Base-by-base conservation (phyloP, 2,329 filamentous ascomycete species). In the Lachnellula suecica region DNA sequence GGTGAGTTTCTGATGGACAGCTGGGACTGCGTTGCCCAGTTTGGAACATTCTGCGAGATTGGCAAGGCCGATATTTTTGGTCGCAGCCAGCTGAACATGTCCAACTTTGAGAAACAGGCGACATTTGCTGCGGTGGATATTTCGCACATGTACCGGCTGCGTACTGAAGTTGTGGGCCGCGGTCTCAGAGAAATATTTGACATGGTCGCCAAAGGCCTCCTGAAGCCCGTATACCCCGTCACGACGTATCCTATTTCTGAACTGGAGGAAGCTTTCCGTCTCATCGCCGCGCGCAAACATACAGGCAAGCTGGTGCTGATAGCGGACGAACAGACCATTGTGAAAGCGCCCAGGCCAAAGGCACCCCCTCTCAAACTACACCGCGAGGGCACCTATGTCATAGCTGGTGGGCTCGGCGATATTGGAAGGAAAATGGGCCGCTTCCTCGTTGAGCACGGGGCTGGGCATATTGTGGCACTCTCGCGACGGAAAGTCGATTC, bases 111-210 rank as follows among this genome's bases (percentile, higher is more conserved):
- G 2, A 60, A 66, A 1, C 74, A 67, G 20, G 65, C 72, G 19
- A 70, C 67, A 0, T 76, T 76, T 49, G 60, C 69, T 4, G 68
- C 69, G 0, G 63, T 76, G 2, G 72, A 76, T 55, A n/a, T n/a
- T n/a, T n/a, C n/a, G n/a, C n/a, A n/a, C n/a, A n/a, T n/a, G n/a
- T n/a, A n/a, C n/a, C n/a, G n/a, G n/a, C n/a, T n/a, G n/a, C n/a
- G n/a, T n/a, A n/a, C n/a, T n/a, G n/a, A n/a, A n/a, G n/a, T n/a
- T n/a, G n/a, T n/a, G n/a, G n/a, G n/a, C n/a, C n/a, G n/a, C n/a
- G n/a, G n/a, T n/a, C n/a, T n/a, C n/a, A n/a, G n/a, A n/a, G n/a
- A n/a, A n/a, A n/a, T n/a, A n/a, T n/a, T n/a, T n/a, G n/a, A n/a
- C n/a, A n/a, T n/a, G n/a, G n/a, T n/a, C n/a, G n/a, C n/a, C n/a